These are phyloP conservation scores for Citrus reticulata DNA, from an alignment of 345 rosid genomes.

Conservation along the genomic window DNA sequence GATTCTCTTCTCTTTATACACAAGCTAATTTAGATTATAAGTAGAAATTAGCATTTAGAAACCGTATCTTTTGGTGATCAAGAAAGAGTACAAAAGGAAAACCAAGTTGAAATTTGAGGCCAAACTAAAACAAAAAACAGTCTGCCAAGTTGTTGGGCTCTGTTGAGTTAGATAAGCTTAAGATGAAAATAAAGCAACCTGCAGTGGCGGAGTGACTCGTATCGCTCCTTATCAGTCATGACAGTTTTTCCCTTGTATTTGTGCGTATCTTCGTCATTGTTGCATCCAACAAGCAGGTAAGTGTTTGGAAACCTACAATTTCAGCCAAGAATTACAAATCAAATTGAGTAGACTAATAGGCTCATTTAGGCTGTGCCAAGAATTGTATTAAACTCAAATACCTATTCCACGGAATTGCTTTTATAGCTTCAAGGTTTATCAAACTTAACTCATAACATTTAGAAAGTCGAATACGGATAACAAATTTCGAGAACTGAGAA, in stretches of 20 bases:
- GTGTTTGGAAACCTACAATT: slow-evolving; percentile 61
- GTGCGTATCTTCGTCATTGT: slow-evolving; percentile 60
- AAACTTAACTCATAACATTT: not conserved
- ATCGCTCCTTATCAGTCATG: slow-evolving; percentile 62
- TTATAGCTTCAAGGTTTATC: not conserved
- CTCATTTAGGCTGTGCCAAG: not conserved
- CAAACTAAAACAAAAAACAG: not conserved
- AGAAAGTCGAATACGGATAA: not conserved
- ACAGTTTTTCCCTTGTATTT: slow-evolving; percentile 70
- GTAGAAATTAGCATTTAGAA: not conserved
- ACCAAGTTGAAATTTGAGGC: not conserved
- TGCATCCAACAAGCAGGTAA: slow-evolving; percentile 59
- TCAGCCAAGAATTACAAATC: not conserved
- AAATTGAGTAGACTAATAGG: not conserved
- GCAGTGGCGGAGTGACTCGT: slow-evolving; percentile 71
- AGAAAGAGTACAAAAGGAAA: not conserved
- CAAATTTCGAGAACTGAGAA: not conserved
- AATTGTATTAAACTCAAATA: not conserved
- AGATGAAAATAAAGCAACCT: slow-evolving; percentile 29
- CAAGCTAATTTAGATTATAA: too few relatives aligned
- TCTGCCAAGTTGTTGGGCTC: not conserved
- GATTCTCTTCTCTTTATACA: too few relatives aligned
- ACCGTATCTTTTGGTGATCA: not conserved
- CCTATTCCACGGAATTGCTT: not conserved
- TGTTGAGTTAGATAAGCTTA: not conserved